Evolutionary conservation across 2,329 filamentous ascomycete species (phyloP), one percentile per base, ranked within the genome.

Genomic region (Exophiala bonariae): DNA sequence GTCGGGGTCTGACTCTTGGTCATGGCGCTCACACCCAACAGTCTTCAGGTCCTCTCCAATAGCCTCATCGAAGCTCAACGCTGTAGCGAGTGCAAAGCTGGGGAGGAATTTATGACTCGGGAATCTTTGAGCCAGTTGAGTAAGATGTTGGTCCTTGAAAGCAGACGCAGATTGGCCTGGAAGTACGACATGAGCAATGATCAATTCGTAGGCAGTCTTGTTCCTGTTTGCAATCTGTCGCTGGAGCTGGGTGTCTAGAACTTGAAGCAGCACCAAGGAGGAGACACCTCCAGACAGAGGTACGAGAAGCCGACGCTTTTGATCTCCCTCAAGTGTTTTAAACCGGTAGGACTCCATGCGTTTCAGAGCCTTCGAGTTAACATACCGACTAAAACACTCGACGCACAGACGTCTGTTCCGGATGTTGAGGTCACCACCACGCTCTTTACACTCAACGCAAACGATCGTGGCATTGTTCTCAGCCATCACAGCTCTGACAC

Each of bases 271-370:
- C 11, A 83, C 80, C 11, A 86, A 77, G 0, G 92, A 97, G 1
- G 87, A 93, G 1, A 86, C 74, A 1, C 93, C 92, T 60, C 89
- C 85, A 0, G 91, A 96, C 2, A 96, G 72, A 4, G 90, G 89
- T 16, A 96, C 72, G 14, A 96, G 72, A 38, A 96, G 79, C 58
- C 69, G 79, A 56, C 70, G 72, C 47, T 70, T 69, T 34, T 70
- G 69, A 47, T 68, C 66, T 17, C 68, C 59, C 7, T 58, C 49
- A 41, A 60, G 59, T 57, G 55, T 63, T 37, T 60, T 57, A 30
- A 82, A 74, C 36, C 79, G 75, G 62, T 85, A 87, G 32, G 76
- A 75, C 57, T 85, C 82, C 72, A 87, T 80, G 38, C 90, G 87
- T 67, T 92, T 92, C 58, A 89, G 79, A 51, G 84, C 78, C 68